Evolutionary conservation across 1,139 yeast species (phyloP), one percentile per base, ranked within the genome.

Genomic region (Magnusiomyces fungicola): DNA sequence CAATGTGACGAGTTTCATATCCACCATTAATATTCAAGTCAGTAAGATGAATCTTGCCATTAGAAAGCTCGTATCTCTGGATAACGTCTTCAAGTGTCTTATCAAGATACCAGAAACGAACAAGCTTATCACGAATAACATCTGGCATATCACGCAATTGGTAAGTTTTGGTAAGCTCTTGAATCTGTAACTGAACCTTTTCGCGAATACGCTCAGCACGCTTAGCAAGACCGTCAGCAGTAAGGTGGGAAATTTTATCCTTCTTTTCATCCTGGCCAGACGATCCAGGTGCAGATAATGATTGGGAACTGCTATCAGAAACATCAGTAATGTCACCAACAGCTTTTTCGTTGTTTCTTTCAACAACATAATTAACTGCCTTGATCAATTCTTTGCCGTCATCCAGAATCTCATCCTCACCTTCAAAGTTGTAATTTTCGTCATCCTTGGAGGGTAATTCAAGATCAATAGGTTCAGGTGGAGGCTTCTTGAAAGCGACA

Each of bases 401-500:
- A 32, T 57, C 61, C 44, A 62, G 50, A 42, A 61, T 44, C 30
- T 60, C 64, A 25, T 54, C 58, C 33, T 56, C 56, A 32, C 58
- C 66, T 23, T 70, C 63, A 50, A 70, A 66, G 57, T 69, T 69
- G 47, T 67, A 67, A 40, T 66, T 58, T 36, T 66, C 64, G 45
- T 65, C 69, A 16, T 56, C 67, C n/a, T 7, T n/a, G n/a, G n/a
- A n/a, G n/a, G n/a, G n/a, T n/a, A n/a, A n/a, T n/a, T n/a, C n/a
- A n/a, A n/a, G n/a, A n/a, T n/a, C n/a, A n/a, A n/a, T n/a, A n/a
- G n/a, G n/a, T n/a, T n/a, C n/a, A n/a, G n/a, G n/a, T n/a, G n/a
- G n/a, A n/a, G n/a, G n/a, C n/a, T n/a, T n/a, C n/a, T n/a, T n/a
- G n/a, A n/a, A n/a, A n/a, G n/a, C n/a, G n/a, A 63, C 58, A 18